These are phyloP conservation scores for Monosporozyma solicola DNA, from an alignment of 805 yeast species.

Conservation along the genomic window DNA sequence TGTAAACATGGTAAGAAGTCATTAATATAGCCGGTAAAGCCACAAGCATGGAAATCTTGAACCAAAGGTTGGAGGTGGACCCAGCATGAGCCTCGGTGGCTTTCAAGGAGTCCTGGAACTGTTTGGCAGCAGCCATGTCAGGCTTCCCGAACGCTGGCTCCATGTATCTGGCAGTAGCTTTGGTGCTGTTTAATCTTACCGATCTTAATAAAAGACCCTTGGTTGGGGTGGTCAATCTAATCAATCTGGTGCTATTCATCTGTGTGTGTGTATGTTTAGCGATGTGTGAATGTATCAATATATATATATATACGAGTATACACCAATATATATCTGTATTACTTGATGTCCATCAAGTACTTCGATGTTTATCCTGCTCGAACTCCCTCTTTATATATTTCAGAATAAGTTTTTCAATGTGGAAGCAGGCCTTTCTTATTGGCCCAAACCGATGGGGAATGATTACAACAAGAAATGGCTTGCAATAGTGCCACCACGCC, in stretches of 20 bases:
- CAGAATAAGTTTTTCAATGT: neutral
- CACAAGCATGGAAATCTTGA: slow-evolving; percentile 66
- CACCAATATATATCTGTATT: too few species aligned
- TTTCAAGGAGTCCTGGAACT: slow-evolving; percentile 49
- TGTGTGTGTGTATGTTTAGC: neutral
- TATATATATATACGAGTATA: neutral
- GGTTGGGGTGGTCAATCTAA: neutral
- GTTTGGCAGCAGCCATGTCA: slow-evolving; percentile 54
- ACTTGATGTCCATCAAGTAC: neutral
- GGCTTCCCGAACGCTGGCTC: slow-evolving; percentile 37
- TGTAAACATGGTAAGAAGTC: slow-evolving; percentile 72
- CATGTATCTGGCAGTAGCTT: slow-evolving; percentile 33
- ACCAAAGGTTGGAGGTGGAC: slow-evolving; percentile 73
- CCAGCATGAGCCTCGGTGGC: slow-evolving; percentile 74
- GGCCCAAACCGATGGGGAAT: neutral
- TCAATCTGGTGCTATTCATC: neutral
- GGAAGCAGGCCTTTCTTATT: neutral
- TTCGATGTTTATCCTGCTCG: neutral
- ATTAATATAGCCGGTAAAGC: slow-evolving; percentile 76
- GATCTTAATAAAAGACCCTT: neutral
- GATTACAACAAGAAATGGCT: too few species aligned
- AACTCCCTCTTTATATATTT: neutral
- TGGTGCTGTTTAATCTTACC: neutral
- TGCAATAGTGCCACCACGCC: neutral
- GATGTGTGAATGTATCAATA: neutral